A percentile compares a stretch with the other conserved stretches of the same genome.
These are phyloP conservation scores for Anisodus acutangulus DNA, from an alignment of 257 asterid genomes.

Conservation along the genomic window DNA sequence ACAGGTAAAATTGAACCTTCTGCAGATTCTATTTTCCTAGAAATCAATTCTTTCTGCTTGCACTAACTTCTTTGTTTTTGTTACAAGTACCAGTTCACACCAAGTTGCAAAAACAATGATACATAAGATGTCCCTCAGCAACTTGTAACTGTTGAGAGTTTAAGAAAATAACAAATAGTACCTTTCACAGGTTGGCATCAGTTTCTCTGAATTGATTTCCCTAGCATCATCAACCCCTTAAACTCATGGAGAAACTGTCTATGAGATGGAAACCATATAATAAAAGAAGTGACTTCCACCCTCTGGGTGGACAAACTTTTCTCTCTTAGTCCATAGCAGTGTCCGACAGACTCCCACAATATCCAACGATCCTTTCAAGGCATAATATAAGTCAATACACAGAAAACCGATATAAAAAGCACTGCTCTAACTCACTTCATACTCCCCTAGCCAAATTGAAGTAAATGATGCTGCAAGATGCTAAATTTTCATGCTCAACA, in stretches of 20 bases:
- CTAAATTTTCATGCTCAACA: constrained; percentile 11
- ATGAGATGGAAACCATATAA: constrained; percentile 1
- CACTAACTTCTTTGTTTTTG: neutral
- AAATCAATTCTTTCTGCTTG: neutral
- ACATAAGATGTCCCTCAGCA: neutral
- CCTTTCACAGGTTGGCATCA: neutral
- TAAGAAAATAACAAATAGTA: no score
- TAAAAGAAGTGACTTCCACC: constrained; percentile 8
- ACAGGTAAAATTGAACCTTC: neutral
- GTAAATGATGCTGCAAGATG: neutral
- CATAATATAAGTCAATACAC: neutral
- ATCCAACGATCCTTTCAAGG: neutral
- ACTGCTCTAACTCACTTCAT: neutral
- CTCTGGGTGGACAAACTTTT: neutral
- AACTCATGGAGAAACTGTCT: neutral
- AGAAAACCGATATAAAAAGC: neutral
- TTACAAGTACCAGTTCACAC: neutral
- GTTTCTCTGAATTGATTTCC: neutral
- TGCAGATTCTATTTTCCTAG: neutral
- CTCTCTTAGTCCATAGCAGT: neutral
- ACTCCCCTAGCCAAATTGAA: neutral
- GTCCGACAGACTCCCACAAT: neutral
- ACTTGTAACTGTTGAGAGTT: neutral
- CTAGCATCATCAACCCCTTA: neutral
- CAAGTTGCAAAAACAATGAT: neutral